Evolutionary conservation across 768 basidiomycete genomes (phyloP).

Genomic region (Lactarius hengduanensis): DNA sequence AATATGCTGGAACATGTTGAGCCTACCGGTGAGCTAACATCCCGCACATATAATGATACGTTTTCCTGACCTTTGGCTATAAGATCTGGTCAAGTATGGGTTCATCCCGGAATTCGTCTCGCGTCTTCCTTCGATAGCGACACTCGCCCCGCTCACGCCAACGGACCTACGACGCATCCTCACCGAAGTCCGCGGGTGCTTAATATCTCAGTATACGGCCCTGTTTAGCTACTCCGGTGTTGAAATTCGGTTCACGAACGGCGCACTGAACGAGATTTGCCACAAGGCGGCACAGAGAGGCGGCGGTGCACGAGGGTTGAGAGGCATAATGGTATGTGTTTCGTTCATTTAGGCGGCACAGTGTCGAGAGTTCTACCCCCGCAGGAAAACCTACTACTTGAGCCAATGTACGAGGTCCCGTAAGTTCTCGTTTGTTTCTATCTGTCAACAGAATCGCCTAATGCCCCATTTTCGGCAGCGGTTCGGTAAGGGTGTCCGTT

Average conservation of each 20-base stretch:
- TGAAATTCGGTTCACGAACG: constrained; percentile 82
- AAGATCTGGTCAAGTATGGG: constrained; percentile 86
- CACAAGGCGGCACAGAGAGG: constrained; percentile 74
- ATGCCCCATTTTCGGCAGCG: constrained; percentile 40
- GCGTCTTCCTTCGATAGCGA: constrained; percentile 88
- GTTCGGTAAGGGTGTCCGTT: constrained; percentile 55
- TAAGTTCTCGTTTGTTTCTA: constrained; percentile 43
- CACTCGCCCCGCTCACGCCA: constrained; percentile 74
- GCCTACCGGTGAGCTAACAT: constrained; percentile 51
- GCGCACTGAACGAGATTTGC: constrained; percentile 81
- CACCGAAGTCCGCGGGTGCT: constrained; percentile 87
- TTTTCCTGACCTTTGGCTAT: background rate
- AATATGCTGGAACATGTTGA: constrained; percentile 70
- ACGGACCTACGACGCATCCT: constrained; percentile 86
- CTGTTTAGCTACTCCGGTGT: constrained; percentile 82
- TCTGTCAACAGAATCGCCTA: constrained; percentile 10
- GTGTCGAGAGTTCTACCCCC: constrained; percentile 4
- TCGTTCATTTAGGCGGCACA: background rate
- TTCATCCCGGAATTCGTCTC: constrained; percentile 97
- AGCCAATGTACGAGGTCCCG: constrained; percentile 93
- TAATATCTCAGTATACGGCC: constrained; percentile 86
- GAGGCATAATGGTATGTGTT: constrained; percentile 75
- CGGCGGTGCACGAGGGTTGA: constrained; percentile 85
- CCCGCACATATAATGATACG: background rate
- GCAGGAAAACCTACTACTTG: constrained; percentile 77